Evolutionary conservation across 2,329 filamentous ascomycete genomes (phyloP).

Genomic region (Dactylellina sp.): DNA sequence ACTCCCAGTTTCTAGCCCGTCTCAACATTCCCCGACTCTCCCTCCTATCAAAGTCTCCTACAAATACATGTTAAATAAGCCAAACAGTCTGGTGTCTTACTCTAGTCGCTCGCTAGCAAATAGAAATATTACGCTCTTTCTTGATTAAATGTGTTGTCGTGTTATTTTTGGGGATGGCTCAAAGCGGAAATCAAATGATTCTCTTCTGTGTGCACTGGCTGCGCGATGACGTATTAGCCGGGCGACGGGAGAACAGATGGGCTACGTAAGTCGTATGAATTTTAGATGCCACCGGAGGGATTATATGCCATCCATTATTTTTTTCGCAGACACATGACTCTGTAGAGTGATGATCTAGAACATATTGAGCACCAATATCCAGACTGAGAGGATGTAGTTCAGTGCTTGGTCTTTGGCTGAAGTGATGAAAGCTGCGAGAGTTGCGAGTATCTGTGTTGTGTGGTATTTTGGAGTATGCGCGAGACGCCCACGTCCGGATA

Average conservation of each 20-base stretch:
- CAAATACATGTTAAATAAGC: background rate
- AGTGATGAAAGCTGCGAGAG: too few relatives aligned
- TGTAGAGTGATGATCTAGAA: slow-evolving; percentile 71
- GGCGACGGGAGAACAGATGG: slow-evolving; percentile 69
- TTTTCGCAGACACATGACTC: slow-evolving; percentile 74
- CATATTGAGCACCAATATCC: slow-evolving; percentile 73
- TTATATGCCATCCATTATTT: slow-evolving; percentile 76
- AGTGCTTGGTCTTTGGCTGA: slow-evolving; percentile 73
- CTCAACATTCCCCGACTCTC: background rate
- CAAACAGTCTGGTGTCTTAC: background rate
- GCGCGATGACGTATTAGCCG: slow-evolving; percentile 65
- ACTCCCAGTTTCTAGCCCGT: too few relatives aligned
- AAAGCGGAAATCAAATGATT: background rate
- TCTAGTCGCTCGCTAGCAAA: slow-evolving; percentile 18
- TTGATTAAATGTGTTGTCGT: background rate
- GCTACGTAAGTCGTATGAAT: slow-evolving; percentile 76
- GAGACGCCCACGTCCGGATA: too few relatives aligned
- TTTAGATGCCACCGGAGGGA: slow-evolving; percentile 76
- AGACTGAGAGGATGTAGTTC: slow-evolving; percentile 74
- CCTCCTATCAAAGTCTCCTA: background rate
- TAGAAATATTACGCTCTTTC: slow-evolving; percentile 16
- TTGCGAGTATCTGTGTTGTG: slow-evolving; percentile 40
- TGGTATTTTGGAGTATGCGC: slow-evolving; percentile 4
- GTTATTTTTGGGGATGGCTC: background rate
- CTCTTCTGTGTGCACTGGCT: slow-evolving; percentile 38